Evolutionary conservation across 1,284 basidiomycete species (phyloP).

Genomic region (Ustilago vetiveriae): DNA sequence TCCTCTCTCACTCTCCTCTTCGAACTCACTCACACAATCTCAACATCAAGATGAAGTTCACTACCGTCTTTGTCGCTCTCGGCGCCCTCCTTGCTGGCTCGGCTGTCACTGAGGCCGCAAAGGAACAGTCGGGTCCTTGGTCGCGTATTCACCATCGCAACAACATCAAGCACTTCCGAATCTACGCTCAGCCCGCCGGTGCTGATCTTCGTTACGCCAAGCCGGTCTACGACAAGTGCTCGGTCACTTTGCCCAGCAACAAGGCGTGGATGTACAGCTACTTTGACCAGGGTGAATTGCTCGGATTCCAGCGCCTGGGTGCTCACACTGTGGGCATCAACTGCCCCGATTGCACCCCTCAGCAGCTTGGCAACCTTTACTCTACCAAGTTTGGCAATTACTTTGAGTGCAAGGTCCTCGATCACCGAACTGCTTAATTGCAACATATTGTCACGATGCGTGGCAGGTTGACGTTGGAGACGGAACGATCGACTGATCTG

Average conservation of each 20-base stretch:
- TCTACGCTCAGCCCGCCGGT: conserved; percentile 3
- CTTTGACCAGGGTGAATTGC: background rate
- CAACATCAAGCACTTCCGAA: conserved; percentile 7
- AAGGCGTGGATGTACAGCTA: background rate
- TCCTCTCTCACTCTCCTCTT: too few species aligned
- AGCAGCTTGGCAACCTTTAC: conserved; percentile 8
- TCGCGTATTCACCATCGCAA: conserved; percentile 8
- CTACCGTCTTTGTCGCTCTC: conserved; percentile 11
- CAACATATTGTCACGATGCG: too few species aligned
- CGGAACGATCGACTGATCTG: too few species aligned
- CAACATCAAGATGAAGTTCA: conserved; percentile 6
- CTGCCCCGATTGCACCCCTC: conserved; percentile 21
- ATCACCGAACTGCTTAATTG: background rate
- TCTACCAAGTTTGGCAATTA: background rate
- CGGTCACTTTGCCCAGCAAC: background rate
- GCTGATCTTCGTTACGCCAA: conserved; percentile 6
- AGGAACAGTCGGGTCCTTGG: conserved; percentile 14
- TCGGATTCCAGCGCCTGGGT: conserved; percentile 21
- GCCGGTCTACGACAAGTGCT: conserved; percentile 13
- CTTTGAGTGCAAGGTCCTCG: conserved; percentile 9
- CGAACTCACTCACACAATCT: too few species aligned
- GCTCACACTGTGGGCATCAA: conserved; percentile 10
- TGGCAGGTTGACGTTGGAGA: too few species aligned
- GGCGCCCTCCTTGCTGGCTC: conserved; percentile 6
- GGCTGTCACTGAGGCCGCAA: conserved; percentile 4